These are phyloP conservation scores for Betula pendula DNA, from an alignment of 306 rosid genomes.

Conservation along the genomic window DNA sequence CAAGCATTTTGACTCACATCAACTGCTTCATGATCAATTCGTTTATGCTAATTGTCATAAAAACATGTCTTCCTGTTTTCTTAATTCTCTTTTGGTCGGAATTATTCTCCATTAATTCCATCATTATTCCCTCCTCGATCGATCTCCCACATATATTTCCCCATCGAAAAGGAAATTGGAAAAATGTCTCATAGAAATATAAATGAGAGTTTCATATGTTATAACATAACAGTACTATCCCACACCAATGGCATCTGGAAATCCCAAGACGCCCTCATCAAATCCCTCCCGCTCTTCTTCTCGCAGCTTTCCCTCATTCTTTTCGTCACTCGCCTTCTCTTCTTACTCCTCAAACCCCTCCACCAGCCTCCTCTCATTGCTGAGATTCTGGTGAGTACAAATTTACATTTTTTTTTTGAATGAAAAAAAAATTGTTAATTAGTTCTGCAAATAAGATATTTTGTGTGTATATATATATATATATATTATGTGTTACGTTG, in stretches of 20 bases:
- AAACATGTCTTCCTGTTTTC: not conserved
- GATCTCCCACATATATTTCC: too few relatives aligned
- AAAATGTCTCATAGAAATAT: not conserved
- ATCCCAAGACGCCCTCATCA: not conserved
- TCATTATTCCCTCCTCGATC: too few relatives aligned
- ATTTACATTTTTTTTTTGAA: not conserved
- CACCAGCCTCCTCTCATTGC: conserved; percentile 40
- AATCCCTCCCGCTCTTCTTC: conserved; percentile 23
- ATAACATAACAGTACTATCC: not conserved
- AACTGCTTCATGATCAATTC: too few relatives aligned
- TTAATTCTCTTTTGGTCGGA: not conserved
- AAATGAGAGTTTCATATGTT: conserved; percentile 24
- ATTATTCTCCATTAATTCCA: too few relatives aligned
- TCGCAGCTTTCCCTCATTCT: not conserved
- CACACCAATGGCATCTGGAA: conserved; percentile 31
- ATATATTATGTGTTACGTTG: too few relatives aligned
- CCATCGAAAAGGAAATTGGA: too few relatives aligned
- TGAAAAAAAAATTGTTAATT: too few relatives aligned
- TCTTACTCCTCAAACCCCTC: conserved; percentile 20
- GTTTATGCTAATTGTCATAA: not conserved
- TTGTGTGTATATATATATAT: too few relatives aligned
- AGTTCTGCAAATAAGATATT: too few relatives aligned
- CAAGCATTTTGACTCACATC: not conserved
- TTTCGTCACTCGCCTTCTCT: conserved; percentile 3
- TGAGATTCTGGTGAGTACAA: conserved; percentile 26